Base-by-base conservation (phyloP, 2,329 filamentous ascomycete genomes). In the Periconia digitata region DNA sequence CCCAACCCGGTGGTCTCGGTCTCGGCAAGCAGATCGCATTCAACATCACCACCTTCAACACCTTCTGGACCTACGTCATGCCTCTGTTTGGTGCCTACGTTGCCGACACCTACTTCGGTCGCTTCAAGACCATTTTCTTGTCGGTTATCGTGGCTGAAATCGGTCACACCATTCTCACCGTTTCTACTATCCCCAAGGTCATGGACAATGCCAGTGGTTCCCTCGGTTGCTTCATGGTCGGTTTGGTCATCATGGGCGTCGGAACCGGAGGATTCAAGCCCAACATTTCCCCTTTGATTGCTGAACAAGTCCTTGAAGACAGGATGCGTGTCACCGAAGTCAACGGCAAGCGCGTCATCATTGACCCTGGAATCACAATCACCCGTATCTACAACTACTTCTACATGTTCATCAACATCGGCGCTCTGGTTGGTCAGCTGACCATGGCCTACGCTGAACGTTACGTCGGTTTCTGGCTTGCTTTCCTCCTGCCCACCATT, bases 211-310 rank as follows among this genome's bases (percentile, higher is more conserved):
- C 67, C 2, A 75, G 79, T 35, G 74, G 74, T 22, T 76, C 79
- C 34, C 64, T 85, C n/a, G 77, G 74, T 41, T 79, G 78, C n/a
- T 79, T 85, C 59, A 71, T 82, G 40, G 70, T 76, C 13, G 73
- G 82, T 8, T 76, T 85, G 53, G 74, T 87, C 56, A 66, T 87
- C 53, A 85, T 87, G 51, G 85, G 84, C 50, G 65, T 87, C 12
- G 85, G 85, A 44, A 86, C 84, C 2, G 85, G 85, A 58, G 83
- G 83, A 50, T 86, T 89, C 74, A 88, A 88, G 73, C 81, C 82
- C 56, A 87, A 87, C 67, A 78, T 81, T 38, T 74, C 76, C 43
- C 79, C 79, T 39, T 60, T 82, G 50, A 69, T 75, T 35, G 84
- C 83, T 43, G 85, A 88, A 55, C 85, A 89, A 71, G 85, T 87